A percentile compares a stretch with the other conserved stretches of the same genome.
These are phyloP conservation scores for Volvox carteri DNA, from an alignment of 163 green algal species.

Conservation along the genomic window DNA sequence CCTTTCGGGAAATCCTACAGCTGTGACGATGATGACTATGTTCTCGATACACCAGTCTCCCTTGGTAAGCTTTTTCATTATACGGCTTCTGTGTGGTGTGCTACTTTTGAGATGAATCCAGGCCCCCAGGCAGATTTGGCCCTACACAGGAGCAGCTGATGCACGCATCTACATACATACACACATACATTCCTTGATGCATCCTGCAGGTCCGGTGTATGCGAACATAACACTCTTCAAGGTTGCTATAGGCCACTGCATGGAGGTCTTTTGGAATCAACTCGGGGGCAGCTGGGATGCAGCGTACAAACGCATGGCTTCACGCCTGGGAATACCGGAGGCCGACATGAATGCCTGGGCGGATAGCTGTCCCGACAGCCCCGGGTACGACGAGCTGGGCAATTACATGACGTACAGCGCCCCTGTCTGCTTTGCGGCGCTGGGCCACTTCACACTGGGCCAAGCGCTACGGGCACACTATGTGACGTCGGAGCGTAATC, in stretches of 20 bases:
- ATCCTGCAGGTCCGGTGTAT: too few relatives aligned
- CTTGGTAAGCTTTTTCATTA: neutral
- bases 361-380: conserved; percentile 16
- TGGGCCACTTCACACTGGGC: neutral
- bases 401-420: neutral
- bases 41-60: conserved; percentile 20
- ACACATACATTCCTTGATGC: too few relatives aligned
- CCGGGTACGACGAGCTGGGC: conserved; percentile 47
- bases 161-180: too few relatives aligned
- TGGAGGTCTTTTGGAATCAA: conserved; percentile 17
- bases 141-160: too few relatives aligned
- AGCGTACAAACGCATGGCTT: neutral
- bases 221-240: too few relatives aligned
- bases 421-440: neutral
- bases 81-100: too few relatives aligned
- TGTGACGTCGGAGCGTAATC: neutral
- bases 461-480: neutral
- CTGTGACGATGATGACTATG: conserved; percentile 38
- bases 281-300: conserved; percentile 43
- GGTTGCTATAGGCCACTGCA: conserved; percentile 27
- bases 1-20: conserved; percentile 2
- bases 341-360: conserved; percentile 51
- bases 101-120: too few relatives aligned
- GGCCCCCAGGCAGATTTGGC: too few relatives aligned
- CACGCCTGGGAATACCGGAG: conserved; percentile 4